Percentiles rank a stretch among this genome's conserved stretches.
Evolutionary conservation across 352 stramenopile species (phyloP).

Genomic region (Globisporangium cederbergense): DNA sequence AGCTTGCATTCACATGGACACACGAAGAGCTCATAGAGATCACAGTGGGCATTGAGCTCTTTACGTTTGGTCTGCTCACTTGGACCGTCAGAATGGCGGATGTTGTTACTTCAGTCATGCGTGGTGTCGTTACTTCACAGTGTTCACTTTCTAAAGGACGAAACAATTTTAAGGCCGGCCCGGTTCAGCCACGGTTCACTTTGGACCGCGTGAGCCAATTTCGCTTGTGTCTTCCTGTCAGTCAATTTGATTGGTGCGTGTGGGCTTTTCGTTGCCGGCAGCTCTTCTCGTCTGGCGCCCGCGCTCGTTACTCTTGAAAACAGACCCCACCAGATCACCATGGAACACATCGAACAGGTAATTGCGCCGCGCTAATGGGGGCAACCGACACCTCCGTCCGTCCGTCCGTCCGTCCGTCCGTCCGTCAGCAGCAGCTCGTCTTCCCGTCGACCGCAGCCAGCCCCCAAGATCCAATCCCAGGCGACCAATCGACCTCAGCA

Average conservation of each 20-base stretch:
- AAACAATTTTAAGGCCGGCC: background rate
- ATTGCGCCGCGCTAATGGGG: background rate
- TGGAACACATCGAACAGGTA: slow-evolving; percentile 26
- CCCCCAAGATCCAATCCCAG: background rate
- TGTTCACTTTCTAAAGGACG: too few relatives aligned
- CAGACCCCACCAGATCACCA: slow-evolving; percentile 19
- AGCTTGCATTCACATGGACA: background rate
- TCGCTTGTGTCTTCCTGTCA: background rate
- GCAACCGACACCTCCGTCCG: background rate
- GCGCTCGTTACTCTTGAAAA: slow-evolving; percentile 14
- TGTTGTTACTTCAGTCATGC: too few relatives aligned
- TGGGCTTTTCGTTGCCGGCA: background rate
- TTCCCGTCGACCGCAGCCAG: background rate
- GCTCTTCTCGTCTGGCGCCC: background rate
- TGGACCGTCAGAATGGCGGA: too few relatives aligned
- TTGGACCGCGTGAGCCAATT: background rate
- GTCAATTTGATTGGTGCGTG: slow-evolving; percentile 9
- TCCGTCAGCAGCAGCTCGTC: slow-evolving; percentile 1
- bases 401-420: background rate
- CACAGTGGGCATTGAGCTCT: background rate
- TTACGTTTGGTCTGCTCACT: background rate
- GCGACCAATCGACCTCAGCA: background rate
- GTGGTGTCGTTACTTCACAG: too few relatives aligned
- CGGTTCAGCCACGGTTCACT: background rate
- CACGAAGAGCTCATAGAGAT: background rate